A percentile compares a stretch with the other conserved stretches of the same genome.
These are phyloP conservation scores for Marchantia paleacea DNA, from an alignment of 225 moss, liverwort and hornwort species.

Conservation along the genomic window DNA sequence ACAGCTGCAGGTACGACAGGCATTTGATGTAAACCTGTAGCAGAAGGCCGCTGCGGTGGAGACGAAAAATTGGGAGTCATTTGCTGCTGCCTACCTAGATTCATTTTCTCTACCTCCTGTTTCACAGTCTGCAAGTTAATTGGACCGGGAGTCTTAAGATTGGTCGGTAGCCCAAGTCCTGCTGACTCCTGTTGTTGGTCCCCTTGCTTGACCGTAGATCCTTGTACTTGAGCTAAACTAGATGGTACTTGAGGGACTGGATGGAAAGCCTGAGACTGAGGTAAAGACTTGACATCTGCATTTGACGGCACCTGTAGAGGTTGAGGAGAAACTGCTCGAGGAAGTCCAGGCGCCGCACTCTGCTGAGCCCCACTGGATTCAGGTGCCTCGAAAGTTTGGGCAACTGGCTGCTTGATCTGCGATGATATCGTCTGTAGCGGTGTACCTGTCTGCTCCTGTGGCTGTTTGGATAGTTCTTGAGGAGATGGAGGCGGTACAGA, in stretches of 20 bases:
- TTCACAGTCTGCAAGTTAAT: constrained; percentile 31
- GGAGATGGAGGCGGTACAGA: constrained; percentile 8
- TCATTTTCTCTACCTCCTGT: constrained; percentile 38
- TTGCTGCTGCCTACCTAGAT: constrained; percentile 28
- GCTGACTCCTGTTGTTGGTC: constrained; percentile 28
- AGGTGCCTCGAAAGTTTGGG: constrained; percentile 21
- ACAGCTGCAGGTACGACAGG: constrained; percentile 23
- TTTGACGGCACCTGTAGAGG: constrained; percentile 34
- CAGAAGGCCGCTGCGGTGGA: constrained; percentile 30
- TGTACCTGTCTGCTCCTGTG: constrained; percentile 17
- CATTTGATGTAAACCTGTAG: constrained; percentile 27
- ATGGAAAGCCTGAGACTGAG: constrained; percentile 23
- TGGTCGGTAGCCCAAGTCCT: constrained; percentile 27
- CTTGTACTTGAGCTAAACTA: constrained; percentile 21
- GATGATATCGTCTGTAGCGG: constrained; percentile 19
- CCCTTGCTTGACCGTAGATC: constrained; percentile 22
- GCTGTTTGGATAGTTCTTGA: constrained; percentile 9
- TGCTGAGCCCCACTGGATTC: constrained; percentile 19
- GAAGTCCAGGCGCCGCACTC: constrained; percentile 23
- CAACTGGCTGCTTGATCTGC: constrained; percentile 19
- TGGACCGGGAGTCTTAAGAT: constrained; percentile 20
- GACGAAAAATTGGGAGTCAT: constrained; percentile 20
- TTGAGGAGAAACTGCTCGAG: constrained; percentile 30
- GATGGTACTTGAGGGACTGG: constrained; percentile 22
- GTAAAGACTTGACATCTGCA: constrained; percentile 25